Base-by-base conservation (phyloP, 2,329 filamentous ascomycete genomes). In the Fusarium virguliforme region DNA sequence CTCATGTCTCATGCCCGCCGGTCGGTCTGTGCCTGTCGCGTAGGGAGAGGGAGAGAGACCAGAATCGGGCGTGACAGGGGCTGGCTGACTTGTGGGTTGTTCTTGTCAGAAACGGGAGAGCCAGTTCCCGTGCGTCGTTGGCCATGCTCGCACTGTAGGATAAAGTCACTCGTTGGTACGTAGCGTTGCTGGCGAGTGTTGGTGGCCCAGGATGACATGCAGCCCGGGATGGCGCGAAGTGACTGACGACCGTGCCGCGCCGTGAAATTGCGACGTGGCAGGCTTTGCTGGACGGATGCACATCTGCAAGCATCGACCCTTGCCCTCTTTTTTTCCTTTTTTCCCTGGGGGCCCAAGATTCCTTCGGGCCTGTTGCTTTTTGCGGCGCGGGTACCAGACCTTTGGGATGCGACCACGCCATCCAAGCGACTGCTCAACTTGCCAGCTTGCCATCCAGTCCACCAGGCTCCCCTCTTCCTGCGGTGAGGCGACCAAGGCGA, bases 261-360 rank as follows among this genome's bases (percentile, higher is more conserved):
- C 74, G 70, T 72, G 64, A 77, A 74, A 77, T 76, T 76, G 74
- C 74, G 74, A 77, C 75, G 74, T 77, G 74, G 75, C 75, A 75
- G 68, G 54, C 69, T 64, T 61, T 61, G 65, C 40, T 72, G 69
- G 69, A 70, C 67, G 46, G 61, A 67, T 58, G 57, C 51, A 50
- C 61, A 55, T 57, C 56, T 71, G 60, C 62, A 62, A 65, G 56
- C 50, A 40, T 56, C 46, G 54, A 62, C 59, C 73, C 73, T 65
- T 60, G 50, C 55, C 53, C 48, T 56, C 35, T 15, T 57, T 59
- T 57, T 64, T 50, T 10, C 38, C 60, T 57, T 64, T 50, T 24
- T 51, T 60, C n/a, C 35, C 15, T 34, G 46, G n/a, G 22, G 34
- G 30, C 26, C 30, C 41, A 65, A 59, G 57, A 57, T 60, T 38